These are phyloP conservation scores for Ajuga chamaepitys DNA, from an alignment of 257 asterid species.

Conservation along the genomic window DNA sequence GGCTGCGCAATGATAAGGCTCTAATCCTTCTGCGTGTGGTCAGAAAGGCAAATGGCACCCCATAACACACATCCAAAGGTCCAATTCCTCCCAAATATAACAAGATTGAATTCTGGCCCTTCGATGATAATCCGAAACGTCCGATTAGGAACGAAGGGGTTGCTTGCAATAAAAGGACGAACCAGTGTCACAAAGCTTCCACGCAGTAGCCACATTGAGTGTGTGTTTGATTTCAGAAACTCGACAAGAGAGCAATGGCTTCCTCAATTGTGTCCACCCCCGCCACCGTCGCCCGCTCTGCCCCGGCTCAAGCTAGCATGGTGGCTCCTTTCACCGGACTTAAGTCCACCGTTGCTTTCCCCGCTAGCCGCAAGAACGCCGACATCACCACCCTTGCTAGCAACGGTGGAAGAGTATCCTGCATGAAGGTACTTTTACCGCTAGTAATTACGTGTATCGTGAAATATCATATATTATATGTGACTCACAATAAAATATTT, in stretches of 20 bases:
- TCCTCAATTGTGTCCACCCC: slow-evolving; percentile 28
- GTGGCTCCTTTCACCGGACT: slow-evolving; percentile 39
- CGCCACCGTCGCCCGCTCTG: slow-evolving; percentile 20
- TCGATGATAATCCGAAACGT: neutral
- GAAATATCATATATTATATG: neutral
- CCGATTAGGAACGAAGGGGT: neutral
- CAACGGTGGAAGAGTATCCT: slow-evolving; percentile 33
- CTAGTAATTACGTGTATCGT: neutral
- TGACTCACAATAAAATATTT: no score
- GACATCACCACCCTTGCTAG: slow-evolving; percentile 32
- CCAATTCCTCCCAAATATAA: neutral
- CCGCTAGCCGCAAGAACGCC: slow-evolving; percentile 20
- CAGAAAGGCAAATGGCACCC: neutral
- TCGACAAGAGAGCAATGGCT: slow-evolving; percentile 3
- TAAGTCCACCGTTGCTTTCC: slow-evolving; percentile 30
- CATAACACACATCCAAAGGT: neutral
- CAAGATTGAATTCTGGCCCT: neutral
- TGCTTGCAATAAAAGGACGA: slow-evolving; percentile 8
- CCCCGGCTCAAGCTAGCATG: slow-evolving; percentile 37
- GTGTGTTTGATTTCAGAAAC: no score
- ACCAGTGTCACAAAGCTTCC: neutral
- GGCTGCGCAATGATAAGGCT: slow-evolving; percentile 17
- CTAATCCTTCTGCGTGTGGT: slow-evolving; percentile 8
- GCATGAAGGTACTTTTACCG: slow-evolving; percentile 29
- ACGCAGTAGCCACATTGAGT: no score